Evolutionary conservation across 2,329 filamentous ascomycete species (phyloP).

Genomic region (Neofusicoccum umdonicola): DNA sequence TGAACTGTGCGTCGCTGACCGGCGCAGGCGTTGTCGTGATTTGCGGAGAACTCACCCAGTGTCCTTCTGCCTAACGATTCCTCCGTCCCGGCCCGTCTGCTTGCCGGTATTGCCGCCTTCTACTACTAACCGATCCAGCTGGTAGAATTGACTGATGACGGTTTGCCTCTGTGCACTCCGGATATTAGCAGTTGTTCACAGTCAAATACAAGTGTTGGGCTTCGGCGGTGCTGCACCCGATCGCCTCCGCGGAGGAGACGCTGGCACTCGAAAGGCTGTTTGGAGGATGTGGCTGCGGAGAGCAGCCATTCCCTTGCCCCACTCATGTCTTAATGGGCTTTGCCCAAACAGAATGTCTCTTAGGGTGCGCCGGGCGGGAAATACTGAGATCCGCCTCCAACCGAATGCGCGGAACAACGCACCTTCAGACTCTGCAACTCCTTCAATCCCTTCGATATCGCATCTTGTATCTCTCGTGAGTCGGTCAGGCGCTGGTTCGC

Average conservation of each 20-base stretch:
- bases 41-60: slow-evolving; percentile 60
- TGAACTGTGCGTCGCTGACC: neutral
- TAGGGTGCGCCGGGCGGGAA: neutral
- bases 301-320: too few relatives aligned
- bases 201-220: neutral
- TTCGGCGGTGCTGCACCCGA: neutral
- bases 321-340: too few relatives aligned
- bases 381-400: too few relatives aligned
- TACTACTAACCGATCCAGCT: slow-evolving; percentile 86
- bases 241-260: neutral
- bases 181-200: neutral
- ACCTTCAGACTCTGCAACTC: slow-evolving; percentile 92
- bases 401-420: slow-evolving; percentile 4
- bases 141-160: slow-evolving; percentile 90
- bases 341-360: neutral
- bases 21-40: neutral
- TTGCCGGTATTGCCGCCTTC: slow-evolving; percentile 81
- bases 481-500: slow-evolving; percentile 74
- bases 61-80: slow-evolving; percentile 73
- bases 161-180: slow-evolving; percentile 74
- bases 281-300: too few relatives aligned
- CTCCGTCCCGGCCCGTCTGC: slow-evolving; percentile 64
- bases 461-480: slow-evolving; percentile 74
- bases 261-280: too few relatives aligned
- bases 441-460: slow-evolving; percentile 83